Conservation (phyloP, 1,139 yeast genomes). For the Candida frijolesensis region DNA sequence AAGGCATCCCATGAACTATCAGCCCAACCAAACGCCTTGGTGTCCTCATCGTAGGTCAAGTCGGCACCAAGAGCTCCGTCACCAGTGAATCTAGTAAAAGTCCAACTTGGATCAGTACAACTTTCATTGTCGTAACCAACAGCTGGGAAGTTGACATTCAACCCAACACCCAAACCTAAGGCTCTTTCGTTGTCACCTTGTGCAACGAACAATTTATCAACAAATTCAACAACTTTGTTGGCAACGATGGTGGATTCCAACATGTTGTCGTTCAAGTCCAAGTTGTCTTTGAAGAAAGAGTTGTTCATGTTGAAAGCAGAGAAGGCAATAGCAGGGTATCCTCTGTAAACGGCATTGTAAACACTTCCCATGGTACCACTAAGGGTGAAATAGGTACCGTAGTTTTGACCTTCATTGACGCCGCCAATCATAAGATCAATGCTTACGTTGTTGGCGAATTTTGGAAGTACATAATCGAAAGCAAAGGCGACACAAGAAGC, state of each 20-base stretch:
- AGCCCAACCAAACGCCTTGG: constrained; percentile 24
- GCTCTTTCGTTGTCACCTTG: constrained; percentile 34
- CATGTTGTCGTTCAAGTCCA: constrained; percentile 31
- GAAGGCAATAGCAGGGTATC: constrained; percentile 46
- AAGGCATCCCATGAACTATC: constrained; percentile 22
- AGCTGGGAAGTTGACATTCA: constrained; percentile 44
- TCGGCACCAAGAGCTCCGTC: constrained; percentile 29
- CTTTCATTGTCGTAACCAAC: constrained; percentile 38
- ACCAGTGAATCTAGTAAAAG: constrained; percentile 42
- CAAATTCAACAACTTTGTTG: constrained; percentile 32
- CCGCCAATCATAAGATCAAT: constrained; percentile 47
- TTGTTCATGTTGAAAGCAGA: constrained; percentile 48
- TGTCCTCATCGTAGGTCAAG: constrained; percentile 33
- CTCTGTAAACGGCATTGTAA: constrained; percentile 45
- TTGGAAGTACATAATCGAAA: constrained; percentile 44
- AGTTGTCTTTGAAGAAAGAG: constrained; percentile 42
- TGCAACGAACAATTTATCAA: constrained; percentile 31
- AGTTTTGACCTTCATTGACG: constrained; percentile 50
- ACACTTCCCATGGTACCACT: constrained; percentile 52
- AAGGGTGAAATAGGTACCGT: constrained; percentile 36
- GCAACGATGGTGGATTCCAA: constrained; percentile 42
- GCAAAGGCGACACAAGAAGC: constrained; percentile 48
- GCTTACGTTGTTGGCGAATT: constrained; percentile 33
- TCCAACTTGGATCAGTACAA: constrained; percentile 38
- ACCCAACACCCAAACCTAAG: constrained; percentile 44